Conservation (phyloP, 441 rosid species). For the Adansonia grandidieri region DNA sequence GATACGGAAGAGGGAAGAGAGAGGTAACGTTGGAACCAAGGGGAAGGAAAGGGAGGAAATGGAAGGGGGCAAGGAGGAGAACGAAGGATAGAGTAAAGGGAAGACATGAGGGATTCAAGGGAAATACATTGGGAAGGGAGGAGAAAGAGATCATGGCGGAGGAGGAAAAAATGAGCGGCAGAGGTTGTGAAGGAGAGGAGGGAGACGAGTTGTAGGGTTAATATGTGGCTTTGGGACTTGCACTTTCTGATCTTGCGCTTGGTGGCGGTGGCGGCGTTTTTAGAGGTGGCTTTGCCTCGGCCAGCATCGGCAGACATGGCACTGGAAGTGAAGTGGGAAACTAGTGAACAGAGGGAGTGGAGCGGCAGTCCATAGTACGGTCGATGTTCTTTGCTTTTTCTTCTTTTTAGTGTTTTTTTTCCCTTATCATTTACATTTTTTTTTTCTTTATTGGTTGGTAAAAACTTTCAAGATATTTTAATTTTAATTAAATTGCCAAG, state of each 20-base stretch:
- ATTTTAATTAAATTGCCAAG: too few species aligned
- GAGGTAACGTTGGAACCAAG: slow-evolving; percentile 18
- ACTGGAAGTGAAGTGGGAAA: not conserved
- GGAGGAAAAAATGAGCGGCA: slow-evolving; percentile 50
- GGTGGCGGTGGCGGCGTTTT: not conserved
- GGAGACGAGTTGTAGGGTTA: slow-evolving; percentile 37
- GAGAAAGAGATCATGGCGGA: slow-evolving; percentile 53
- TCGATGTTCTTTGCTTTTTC: too few species aligned
- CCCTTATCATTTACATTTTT: too few species aligned
- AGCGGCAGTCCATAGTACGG: too few species aligned
- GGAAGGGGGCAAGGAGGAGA: not conserved
- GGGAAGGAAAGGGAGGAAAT: slow-evolving; percentile 24
- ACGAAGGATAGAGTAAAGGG: slow-evolving; percentile 34
- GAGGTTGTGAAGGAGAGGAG: slow-evolving; percentile 50
- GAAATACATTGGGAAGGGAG: slow-evolving; percentile 58
- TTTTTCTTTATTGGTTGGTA: too few species aligned
- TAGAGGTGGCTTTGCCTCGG: slow-evolving; percentile 18
- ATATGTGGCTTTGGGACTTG: slow-evolving; percentile 17
- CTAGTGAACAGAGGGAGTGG: not conserved
- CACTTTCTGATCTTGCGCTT: slow-evolving; percentile 27
- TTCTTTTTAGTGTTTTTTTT: too few species aligned
- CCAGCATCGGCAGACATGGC: slow-evolving; percentile 32
- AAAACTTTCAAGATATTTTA: too few species aligned
- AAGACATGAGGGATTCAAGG: slow-evolving; percentile 57
- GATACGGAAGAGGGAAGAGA: not conserved